A percentile compares a stretch with the other conserved stretches of the same genome.
Conservation (phyloP, 768 basidiomycete genomes). For the Pisolithus sp. region DNA sequence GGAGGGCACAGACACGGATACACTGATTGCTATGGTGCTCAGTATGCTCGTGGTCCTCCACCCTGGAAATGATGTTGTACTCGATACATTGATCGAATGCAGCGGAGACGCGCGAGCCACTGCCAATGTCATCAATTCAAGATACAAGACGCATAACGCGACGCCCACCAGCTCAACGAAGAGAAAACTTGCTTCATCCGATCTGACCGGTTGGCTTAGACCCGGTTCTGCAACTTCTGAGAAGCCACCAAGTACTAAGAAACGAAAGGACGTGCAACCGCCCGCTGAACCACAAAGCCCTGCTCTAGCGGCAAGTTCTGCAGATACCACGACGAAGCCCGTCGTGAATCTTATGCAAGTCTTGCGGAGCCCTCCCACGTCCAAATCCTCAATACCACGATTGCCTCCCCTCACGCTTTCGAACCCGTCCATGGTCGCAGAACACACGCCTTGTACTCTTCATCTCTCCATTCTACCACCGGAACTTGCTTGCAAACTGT, state of each 20-base stretch:
- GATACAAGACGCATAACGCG: slow-evolving; percentile 9
- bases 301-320: slow-evolving; percentile 13
- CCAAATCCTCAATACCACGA: slow-evolving; percentile 28
- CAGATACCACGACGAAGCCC: slow-evolving; percentile 24
- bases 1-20: slow-evolving; percentile 52
- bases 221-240: slow-evolving; percentile 13
- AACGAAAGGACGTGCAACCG: slow-evolving; percentile 6
- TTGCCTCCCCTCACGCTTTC: slow-evolving; percentile 58
- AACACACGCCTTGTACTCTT: slow-evolving; percentile 71
- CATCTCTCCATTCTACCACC: slow-evolving; percentile 65
- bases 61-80: slow-evolving; percentile 36
- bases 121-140: slow-evolving; percentile 34
- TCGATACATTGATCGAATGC: slow-evolving; percentile 52
- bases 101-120: slow-evolving; percentile 54
- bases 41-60: slow-evolving; percentile 42
- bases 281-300: slow-evolving; percentile 2
- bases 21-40: slow-evolving; percentile 57
- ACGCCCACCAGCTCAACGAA: slow-evolving; percentile 18
- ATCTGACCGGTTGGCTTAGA: slow-evolving; percentile 54
- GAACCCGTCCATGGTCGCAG: slow-evolving; percentile 55
- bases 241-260: slow-evolving; percentile 15
- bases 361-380: slow-evolving; percentile 43
- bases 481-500: slow-evolving; percentile 69
- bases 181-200: slow-evolving; percentile 44
- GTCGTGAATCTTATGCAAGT: slow-evolving; percentile 47